Evolutionary conservation across 768 basidiomycete genomes (phyloP).

Genomic region (Amanita polypyramis): DNA sequence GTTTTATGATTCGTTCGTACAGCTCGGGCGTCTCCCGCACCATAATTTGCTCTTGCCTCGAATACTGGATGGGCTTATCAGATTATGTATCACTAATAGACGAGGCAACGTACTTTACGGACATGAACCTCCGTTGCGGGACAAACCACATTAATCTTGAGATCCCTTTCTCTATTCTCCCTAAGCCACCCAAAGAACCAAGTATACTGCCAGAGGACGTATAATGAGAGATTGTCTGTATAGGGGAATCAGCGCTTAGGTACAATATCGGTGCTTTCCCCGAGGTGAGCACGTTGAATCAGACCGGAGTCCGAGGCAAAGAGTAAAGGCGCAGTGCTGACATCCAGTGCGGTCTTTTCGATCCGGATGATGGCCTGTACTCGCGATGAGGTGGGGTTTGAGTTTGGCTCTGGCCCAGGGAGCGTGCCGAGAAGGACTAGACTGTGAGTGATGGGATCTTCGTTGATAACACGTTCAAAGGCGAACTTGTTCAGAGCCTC

Average conservation of each 20-base stretch:
- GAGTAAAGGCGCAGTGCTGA: constrained; percentile 24
- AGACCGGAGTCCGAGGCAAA: constrained; percentile 23
- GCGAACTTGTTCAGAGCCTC: constrained; percentile 35
- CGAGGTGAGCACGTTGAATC: constrained; percentile 33
- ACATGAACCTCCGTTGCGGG: constrained; percentile 90
- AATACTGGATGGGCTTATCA: constrained; percentile 43
- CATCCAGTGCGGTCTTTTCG: constrained; percentile 63
- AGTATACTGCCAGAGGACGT: constrained; percentile 45
- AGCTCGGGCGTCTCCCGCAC: constrained; percentile 77
- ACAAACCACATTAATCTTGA: constrained; percentile 77
- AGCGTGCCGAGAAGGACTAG: constrained; percentile 63
- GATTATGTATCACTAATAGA: background rate
- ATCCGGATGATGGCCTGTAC: constrained; percentile 61
- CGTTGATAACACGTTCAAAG: constrained; percentile 46
- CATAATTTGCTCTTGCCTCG: constrained; percentile 58
- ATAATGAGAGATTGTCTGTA: background rate
- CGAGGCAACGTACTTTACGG: constrained; percentile 43
- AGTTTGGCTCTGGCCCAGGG: constrained; percentile 16
- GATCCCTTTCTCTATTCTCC: constrained; percentile 38
- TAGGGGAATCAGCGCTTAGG: background rate
- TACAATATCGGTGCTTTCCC: constrained; percentile 63
- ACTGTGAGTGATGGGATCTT: constrained; percentile 53
- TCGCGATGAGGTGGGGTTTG: constrained; percentile 8
- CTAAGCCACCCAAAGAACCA: constrained; percentile 71
- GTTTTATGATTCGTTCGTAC: constrained; percentile 60